Base-by-base conservation (phyloP, 2,329 filamentous ascomycete species). In the Coniochaeta hoffmannii region DNA sequence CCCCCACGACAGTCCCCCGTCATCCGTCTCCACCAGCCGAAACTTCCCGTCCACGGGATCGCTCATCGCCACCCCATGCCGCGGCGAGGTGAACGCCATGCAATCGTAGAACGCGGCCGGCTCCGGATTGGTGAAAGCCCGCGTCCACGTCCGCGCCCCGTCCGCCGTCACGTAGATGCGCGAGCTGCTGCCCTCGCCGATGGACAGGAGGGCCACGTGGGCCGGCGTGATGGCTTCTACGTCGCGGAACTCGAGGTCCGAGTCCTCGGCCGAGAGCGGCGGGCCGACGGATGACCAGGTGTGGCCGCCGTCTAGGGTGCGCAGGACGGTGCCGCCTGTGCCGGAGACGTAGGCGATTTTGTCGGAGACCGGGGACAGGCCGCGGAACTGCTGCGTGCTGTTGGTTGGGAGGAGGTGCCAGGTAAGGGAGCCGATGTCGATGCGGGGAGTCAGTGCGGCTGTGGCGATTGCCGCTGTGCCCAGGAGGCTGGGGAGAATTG, bases 221-320 rank as follows among this genome's bases (percentile, higher is more conserved):
- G 75, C 69, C 19, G 73, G 66, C 65, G 77, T 71, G 65, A 79
- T 75, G 24, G 63, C 69, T 3, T 74, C 69, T 17, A 73, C 69
- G 26, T 69, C 66, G 75, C 82, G 85, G 63, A 80, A 80, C 46
- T 70, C 62, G 19, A 69, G 63, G 14, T 56, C 59, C 6, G 22
- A 50, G 17, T 44, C 38, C 38, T 44, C 38, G 8, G 38, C 17
- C 0, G 62, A 31, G 32, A 66, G 55, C n/a, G 24, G 19, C 2
- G 68, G 67, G 2, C 67, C 68, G 17, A 70, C 64, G 0, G 66
- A 64, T 2, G 50, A 36, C 68, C 67, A 70, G 2, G 64, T 66
- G 9, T 41, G 31, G 15, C 68, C 68, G 53, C 62, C 64, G 58
- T 70, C 63, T 5, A 36, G 55, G 9, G 68, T 64, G 11, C 62